Conservation (phyloP, 306 rosid species). For the Pachyrhizus erosus region DNA sequence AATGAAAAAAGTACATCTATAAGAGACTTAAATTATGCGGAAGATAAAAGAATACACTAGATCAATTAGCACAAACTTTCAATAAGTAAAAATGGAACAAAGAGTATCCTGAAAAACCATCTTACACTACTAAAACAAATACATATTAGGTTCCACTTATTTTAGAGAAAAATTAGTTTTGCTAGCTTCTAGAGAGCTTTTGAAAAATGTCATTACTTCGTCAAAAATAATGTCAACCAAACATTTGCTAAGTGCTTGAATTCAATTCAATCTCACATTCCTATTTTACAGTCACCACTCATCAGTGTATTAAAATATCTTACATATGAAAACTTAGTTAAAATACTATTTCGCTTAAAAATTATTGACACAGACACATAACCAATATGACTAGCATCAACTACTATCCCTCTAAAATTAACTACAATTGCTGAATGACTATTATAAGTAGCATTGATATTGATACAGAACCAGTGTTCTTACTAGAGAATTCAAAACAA, state of each 20-base stretch:
- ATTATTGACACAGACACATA: neutral
- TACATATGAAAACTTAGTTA: neutral
- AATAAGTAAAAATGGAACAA: neutral
- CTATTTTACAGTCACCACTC: neutral
- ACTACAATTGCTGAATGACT: conserved; percentile 37
- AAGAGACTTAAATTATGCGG: neutral
- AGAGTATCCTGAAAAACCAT: neutral
- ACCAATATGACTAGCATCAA: conserved; percentile 26
- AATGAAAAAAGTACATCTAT: neutral
- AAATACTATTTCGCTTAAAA: neutral
- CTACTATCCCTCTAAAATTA: conserved; percentile 37
- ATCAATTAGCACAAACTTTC: neutral
- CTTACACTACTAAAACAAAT: neutral
- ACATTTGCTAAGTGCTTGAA: neutral
- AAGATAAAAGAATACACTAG: neutral
- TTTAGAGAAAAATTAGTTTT: neutral
- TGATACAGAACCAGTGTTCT: conserved; percentile 40
- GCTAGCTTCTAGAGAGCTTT: neutral
- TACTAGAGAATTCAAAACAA: conserved; percentile 41
- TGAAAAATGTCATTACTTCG: neutral
- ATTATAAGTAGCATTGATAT: conserved; percentile 45
- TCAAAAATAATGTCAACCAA: neutral
- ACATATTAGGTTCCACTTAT: neutral
- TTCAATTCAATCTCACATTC: neutral
- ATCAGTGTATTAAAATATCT: conserved; percentile 22